phyloP scores from a whole-genome alignment of 2,329 filamentous ascomycete species.

The Aspergillus pseudonomiae region DNA sequence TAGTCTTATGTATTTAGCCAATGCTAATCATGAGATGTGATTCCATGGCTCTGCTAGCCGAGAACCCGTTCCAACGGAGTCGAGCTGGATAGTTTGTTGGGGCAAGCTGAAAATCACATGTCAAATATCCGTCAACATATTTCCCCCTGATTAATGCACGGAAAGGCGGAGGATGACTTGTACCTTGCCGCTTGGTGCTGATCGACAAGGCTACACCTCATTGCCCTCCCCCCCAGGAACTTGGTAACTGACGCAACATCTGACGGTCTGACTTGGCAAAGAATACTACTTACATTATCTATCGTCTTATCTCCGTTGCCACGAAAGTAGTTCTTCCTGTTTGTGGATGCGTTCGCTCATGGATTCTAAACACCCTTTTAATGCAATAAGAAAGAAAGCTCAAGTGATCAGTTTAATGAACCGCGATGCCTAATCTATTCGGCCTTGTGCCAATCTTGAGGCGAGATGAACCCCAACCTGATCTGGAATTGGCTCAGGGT shows the following conservation, averaged over 20 bases:
- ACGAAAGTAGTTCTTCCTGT: neutral
- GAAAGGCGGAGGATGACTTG: neutral
- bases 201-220: slow-evolving; percentile 10
- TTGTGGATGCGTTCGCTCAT: slow-evolving; percentile 6
- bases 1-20: neutral
- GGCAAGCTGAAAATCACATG: slow-evolving; percentile 25
- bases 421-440: slow-evolving; percentile 24
- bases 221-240: slow-evolving; percentile 11
- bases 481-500: slow-evolving; percentile 9
- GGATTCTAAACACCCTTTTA: slow-evolving; percentile 2
- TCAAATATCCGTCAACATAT: slow-evolving; percentile 6
- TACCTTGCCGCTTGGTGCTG: slow-evolving; percentile 8
- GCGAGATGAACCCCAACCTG: slow-evolving; percentile 12
- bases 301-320: slow-evolving; percentile 2
- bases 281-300: neutral
- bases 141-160: neutral
- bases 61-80: neutral
- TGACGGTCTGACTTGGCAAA: slow-evolving; percentile 4
- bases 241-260: slow-evolving; percentile 13
- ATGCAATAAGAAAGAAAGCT: slow-evolving; percentile 2
- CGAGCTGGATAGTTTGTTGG: slow-evolving; percentile 14
- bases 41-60: neutral
- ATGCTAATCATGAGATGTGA: neutral
- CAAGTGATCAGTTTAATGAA: slow-evolving; percentile 10
- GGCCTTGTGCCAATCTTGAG: slow-evolving; percentile 18